Evolutionary conservation across 2,329 filamentous ascomycete species (phyloP), one percentile per base, ranked within the genome.

Genomic region (Nannizzia gypsea): DNA sequence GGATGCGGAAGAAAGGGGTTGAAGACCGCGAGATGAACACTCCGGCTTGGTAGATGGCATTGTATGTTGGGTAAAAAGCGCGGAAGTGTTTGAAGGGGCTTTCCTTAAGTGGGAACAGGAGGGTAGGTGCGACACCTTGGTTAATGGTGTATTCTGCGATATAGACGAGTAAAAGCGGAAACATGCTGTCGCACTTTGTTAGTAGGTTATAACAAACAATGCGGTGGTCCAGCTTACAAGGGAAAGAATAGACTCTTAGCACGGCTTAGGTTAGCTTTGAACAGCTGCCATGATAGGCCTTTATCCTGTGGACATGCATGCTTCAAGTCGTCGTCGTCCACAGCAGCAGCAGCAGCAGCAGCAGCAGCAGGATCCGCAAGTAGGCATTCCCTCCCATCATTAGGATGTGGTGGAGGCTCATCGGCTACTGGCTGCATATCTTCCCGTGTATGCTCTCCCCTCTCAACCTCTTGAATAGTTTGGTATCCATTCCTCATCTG

Each of bases 141-240:
- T 97, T 97, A 73, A 97, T 96, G 59, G 89, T 95, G 72, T 99
- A 99, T 76, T 99, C 93, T 60, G 91, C 90, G 38, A 97, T 82
- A 71, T 96, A 99, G 31, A 99, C 93, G 15, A 97, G 77, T 36
- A 97, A 80, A 13, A 99, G 80, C 0, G 93, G 93, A 2, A 95
- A 79, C 90, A 99, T 97, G 72, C 80, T 82, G 63, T 60, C 31
- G 28, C 60, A n/a, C 59, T 44, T 59, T 60, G 58, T 40, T 38
- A 6, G 46, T 9, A 58, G 15, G 8, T n/a, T 3, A 24, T 20
- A 42, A 40, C 69, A 62, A 48, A 56, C 2, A 9, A 24, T 15
- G 20, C 48, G 26, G 3, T 24, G 31, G 11, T 36, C 13, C 46
- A 20, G 72, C 79, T 68, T 74, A 83, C 81, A 85, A 87, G 8